phyloP scores from a whole-genome alignment of 2,329 filamentous ascomycete genomes.

The Paraconiothyrium sp. region DNA sequence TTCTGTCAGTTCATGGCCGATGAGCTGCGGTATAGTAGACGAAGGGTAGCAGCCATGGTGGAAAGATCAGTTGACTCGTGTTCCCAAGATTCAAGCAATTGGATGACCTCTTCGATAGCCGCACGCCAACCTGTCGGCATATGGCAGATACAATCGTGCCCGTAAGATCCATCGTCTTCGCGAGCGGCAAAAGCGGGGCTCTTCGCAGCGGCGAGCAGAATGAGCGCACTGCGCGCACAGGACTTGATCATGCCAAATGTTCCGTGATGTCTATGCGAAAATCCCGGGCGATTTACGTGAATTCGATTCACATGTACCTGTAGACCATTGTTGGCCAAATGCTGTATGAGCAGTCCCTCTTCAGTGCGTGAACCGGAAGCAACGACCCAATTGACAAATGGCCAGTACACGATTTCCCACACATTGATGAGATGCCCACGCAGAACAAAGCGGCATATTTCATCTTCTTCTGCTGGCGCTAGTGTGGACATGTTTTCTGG shows the following conservation, averaged over 20 bases:
- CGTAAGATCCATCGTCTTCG: too few relatives aligned
- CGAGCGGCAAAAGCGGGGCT: too few relatives aligned
- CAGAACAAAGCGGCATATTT: slow-evolving; percentile 11
- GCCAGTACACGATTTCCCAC: slow-evolving; percentile 12
- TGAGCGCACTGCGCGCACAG: too few relatives aligned
- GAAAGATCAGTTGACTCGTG: not conserved
- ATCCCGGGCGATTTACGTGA: too few relatives aligned
- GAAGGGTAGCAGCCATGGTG: not conserved
- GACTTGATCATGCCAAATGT: too few relatives aligned
- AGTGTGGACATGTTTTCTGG: slow-evolving; percentile 5
- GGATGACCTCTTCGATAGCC: not conserved
- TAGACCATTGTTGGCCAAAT: too few relatives aligned
- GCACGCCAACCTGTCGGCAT: slow-evolving; percentile 6
- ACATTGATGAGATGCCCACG: slow-evolving; percentile 13
- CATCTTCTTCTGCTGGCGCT: slow-evolving; percentile 6
- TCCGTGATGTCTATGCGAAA: too few relatives aligned
- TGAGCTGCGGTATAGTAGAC: not conserved
- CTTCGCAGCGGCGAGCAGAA: too few relatives aligned
- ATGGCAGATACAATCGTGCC: too few relatives aligned
- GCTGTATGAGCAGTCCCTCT: too few relatives aligned
- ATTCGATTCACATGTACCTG: too few relatives aligned
- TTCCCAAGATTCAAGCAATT: not conserved
- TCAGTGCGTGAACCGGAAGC: not conserved
- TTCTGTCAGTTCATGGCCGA: too few relatives aligned
- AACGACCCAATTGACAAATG: slow-evolving; percentile 4